A percentile compares a stretch with the other conserved stretches of the same genome.
Conservation (phyloP, 2,329 filamentous ascomycete genomes). For the Cylindrodendrum hubeiense region DNA sequence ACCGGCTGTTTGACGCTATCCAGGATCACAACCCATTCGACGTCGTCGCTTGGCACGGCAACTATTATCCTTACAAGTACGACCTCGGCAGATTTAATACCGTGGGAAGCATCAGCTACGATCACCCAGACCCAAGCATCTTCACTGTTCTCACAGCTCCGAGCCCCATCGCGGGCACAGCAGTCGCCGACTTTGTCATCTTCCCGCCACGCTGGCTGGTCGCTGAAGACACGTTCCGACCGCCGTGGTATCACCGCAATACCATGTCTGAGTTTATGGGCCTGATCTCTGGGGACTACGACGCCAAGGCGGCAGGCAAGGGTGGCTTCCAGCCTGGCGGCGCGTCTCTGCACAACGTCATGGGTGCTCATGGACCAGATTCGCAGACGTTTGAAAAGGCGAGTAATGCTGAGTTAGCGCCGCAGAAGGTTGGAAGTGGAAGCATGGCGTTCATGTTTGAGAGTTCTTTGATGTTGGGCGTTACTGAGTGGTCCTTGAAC, state of each 20-base stretch:
- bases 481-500: conserved; percentile 75
- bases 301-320: conserved; percentile 68
- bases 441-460: conserved; percentile 79
- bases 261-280: conserved; percentile 76
- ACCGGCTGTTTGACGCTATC: conserved; percentile 72
- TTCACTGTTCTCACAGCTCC: conserved; percentile 78
- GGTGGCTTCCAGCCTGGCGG: conserved; percentile 70
- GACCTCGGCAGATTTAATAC: conserved; percentile 82
- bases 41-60: conserved; percentile 84
- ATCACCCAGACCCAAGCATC: conserved; percentile 84
- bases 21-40: conserved; percentile 83
- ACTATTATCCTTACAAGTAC: conserved; percentile 86
- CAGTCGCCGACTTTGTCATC: conserved; percentile 78
- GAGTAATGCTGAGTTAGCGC: conserved; percentile 64
- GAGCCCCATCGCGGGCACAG: conserved; percentile 69
- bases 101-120: conserved; percentile 78
- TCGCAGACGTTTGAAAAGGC: conserved; percentile 68
- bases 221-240: conserved; percentile 76
- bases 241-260: conserved; percentile 80
- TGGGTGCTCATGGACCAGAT: conserved; percentile 76
- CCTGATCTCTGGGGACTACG: conserved; percentile 67
- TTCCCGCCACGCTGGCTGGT: conserved; percentile 80
- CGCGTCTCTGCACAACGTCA: conserved; percentile 75
- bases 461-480: conserved; percentile 76
- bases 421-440: conserved; percentile 68